phyloP scores from a whole-genome alignment of 1,284 basidiomycete genomes.

The Anthracocystis setariae region DNA sequence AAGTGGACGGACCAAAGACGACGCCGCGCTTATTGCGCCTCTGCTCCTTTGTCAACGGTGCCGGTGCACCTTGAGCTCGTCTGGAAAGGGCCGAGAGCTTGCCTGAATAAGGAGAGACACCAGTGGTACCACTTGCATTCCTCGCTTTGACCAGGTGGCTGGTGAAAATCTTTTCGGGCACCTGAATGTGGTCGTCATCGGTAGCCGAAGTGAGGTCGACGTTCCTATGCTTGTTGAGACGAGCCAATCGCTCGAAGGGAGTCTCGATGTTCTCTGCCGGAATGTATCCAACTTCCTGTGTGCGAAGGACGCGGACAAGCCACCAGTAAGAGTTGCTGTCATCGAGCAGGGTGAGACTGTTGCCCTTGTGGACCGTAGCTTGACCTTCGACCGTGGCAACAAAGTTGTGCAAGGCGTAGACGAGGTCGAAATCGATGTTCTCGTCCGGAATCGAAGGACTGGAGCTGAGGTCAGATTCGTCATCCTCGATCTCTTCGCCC shows the following conservation, averaged over 20 bases:
- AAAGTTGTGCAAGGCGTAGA: constrained; percentile 68
- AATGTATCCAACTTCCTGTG: constrained; percentile 97
- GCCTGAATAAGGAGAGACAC: constrained; percentile 59
- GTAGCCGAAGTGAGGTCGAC: constrained; percentile 74
- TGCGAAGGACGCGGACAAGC: constrained; percentile 66
- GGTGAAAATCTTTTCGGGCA: constrained; percentile 50
- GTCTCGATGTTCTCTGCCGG: constrained; percentile 99
- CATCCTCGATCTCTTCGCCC: constrained; percentile 58
- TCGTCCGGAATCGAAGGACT: constrained; percentile 67
- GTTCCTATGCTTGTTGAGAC: constrained; percentile 96
- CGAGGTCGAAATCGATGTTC: constrained; percentile 68
- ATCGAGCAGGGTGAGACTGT: constrained; percentile 66
- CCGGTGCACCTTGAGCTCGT: constrained; percentile 52
- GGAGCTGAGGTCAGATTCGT: constrained; percentile 66
- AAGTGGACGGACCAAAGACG: constrained; percentile 61
- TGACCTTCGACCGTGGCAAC: constrained; percentile 67
- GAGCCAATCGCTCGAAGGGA: constrained; percentile 91
- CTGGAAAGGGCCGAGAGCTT: constrained; percentile 65
- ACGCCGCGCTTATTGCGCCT: constrained; percentile 59
- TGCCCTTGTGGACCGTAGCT: constrained; percentile 67
- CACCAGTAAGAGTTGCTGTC: constrained; percentile 68
- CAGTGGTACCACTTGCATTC: constrained; percentile 44
- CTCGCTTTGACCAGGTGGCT: constrained; percentile 63
- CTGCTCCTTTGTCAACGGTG: constrained; percentile 42
- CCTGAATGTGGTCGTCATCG: constrained; percentile 65